phyloP scores from a whole-genome alignment of 148 eudicot genomes.

The Rhododendron molle region DNA sequence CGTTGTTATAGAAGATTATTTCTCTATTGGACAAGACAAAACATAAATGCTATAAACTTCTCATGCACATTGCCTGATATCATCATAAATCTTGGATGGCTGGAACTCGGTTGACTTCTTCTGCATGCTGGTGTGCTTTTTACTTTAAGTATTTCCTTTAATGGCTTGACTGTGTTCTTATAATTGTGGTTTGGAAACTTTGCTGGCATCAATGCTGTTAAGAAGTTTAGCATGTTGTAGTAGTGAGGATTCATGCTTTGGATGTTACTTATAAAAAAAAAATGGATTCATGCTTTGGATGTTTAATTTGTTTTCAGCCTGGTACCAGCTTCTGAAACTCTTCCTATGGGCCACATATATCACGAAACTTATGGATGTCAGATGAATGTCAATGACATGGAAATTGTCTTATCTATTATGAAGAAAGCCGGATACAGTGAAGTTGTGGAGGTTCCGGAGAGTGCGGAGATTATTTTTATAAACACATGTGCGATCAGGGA shows the following conservation, averaged over 20 bases:
- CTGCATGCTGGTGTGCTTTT: too few species aligned
- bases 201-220: neutral
- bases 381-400: slow-evolving; percentile 99
- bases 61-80: neutral
- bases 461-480: slow-evolving; percentile 93
- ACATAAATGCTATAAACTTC: neutral
- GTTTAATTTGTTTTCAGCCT: slow-evolving; percentile 30
- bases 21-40: neutral
- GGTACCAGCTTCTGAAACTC: slow-evolving; percentile 36
- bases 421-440: slow-evolving; percentile 84
- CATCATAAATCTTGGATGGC: neutral
- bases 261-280: too few species aligned
- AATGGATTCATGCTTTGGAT: too few species aligned
- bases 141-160: too few species aligned
- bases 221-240: neutral
- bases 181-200: neutral
- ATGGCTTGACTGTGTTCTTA: slow-evolving; percentile 2
- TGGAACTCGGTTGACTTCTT: neutral
- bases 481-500: slow-evolving; percentile 98
- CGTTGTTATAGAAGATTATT: neutral
- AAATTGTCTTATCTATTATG: slow-evolving; percentile 92
- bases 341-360: slow-evolving; percentile 75
- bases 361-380: slow-evolving; percentile 98
- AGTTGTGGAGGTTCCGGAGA: slow-evolving; percentile 71
- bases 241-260: neutral